Conservation (phyloP, 106 monocot species). For the Gastrodia elata region DNA sequence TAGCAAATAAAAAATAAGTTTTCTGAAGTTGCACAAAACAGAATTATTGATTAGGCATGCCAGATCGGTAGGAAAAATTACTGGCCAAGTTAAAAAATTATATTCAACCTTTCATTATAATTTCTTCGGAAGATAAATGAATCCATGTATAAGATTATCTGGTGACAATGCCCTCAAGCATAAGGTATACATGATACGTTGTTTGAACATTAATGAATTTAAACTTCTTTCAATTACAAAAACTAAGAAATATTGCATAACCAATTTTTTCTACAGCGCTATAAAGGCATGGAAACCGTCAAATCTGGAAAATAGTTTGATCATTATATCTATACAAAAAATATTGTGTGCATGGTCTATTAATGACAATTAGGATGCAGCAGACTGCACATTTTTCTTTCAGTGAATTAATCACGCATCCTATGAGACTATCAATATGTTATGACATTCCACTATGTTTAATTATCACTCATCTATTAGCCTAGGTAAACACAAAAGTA, state of each 20-base stretch:
- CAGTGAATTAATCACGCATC: neutral
- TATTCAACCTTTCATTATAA: no score
- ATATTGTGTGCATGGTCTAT: neutral
- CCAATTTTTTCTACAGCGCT: neutral
- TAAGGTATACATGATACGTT: neutral
- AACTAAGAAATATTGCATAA: neutral
- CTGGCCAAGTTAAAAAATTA: neutral
- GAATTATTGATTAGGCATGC: neutral
- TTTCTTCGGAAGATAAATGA: no score
- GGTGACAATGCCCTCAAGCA: neutral
- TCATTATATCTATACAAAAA: neutral
- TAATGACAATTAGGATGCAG: neutral
- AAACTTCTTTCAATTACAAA: neutral
- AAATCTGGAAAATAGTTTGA: neutral
- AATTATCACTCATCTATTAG: neutral
- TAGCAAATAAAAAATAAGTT: neutral
- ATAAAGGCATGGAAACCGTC: neutral
- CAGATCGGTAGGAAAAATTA: neutral
- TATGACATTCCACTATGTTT: neutral
- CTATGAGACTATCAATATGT: neutral
- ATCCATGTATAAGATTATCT: no score
- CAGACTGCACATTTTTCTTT: neutral
- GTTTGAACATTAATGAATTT: neutral
- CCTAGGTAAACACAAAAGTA: neutral
- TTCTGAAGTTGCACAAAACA: neutral